Evolutionary conservation across 2,329 filamentous ascomycete genomes (phyloP), one percentile per base, ranked within the genome.

Genomic region (Hymenoscyphus salicellus): DNA sequence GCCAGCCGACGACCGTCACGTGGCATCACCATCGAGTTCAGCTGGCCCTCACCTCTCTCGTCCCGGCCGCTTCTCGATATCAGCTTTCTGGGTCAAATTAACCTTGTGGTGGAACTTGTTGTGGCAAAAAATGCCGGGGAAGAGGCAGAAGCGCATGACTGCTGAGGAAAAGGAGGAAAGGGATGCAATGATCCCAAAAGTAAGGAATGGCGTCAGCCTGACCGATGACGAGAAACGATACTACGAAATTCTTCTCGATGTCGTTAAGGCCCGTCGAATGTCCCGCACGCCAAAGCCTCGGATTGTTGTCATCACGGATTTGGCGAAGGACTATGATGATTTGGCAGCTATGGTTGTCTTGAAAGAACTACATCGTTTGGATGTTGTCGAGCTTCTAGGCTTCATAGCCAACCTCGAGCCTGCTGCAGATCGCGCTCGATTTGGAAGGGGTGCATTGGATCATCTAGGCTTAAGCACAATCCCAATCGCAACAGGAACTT

Each of bases 311-410:
- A 71, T 74, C 30, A 73, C 72, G 5, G 73, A 75, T 65, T 63
- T 74, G 8, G 71, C 67, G 1, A 75, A 74, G 56, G 73, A 75
- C 52, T 71, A 70, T 57, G 73, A 75, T 38, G 73, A 75, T 61
- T 55, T 75, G 14, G 63, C 70, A 14, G 72, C 73, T 17, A 66
- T 73, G 69, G 61, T 74, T 2, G 32, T 72, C 46, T 61, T 75
- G 10, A 71, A 70, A 43, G 73, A 75, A 56, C 66, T 74, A 0
- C 64, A 73, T 60, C 67, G 72, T 10, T 62, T 74, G 20, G 70
- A 70, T 5, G 41, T 72, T 6, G 61, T 75, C 16, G 55, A 66
- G n/a, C 49, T 75, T 0, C 63, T 68, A 63, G 72, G 72, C 0
- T 70, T 73, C 55, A 62, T 75, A 4, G 70, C 73, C 30, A 74